These are phyloP conservation scores for Candida sojae DNA, from an alignment of 1,139 yeast species.

Conservation along the genomic window DNA sequence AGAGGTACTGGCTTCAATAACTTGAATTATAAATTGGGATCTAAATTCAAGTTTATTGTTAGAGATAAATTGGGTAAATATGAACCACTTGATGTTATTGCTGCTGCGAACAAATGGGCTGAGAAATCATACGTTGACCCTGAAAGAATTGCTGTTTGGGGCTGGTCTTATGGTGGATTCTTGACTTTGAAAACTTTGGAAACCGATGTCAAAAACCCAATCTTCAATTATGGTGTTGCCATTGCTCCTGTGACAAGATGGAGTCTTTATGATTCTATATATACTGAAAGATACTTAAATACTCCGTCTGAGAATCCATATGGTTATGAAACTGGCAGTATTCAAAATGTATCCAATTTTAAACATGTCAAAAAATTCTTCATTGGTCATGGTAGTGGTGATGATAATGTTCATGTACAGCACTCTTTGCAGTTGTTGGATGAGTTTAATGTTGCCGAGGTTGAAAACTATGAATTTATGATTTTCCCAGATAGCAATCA, in stretches of 20 bases:
- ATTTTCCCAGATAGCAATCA: slow-evolving; percentile 83
- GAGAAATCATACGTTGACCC: slow-evolving; percentile 56
- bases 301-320: slow-evolving; percentile 62
- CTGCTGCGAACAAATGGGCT: slow-evolving; percentile 65
- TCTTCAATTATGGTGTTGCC: slow-evolving; percentile 69
- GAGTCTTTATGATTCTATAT: slow-evolving; percentile 73
- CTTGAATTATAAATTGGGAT: slow-evolving; percentile 32
- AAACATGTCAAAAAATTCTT: slow-evolving; percentile 58
- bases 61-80: slow-evolving; percentile 66
- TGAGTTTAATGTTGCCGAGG: slow-evolving; percentile 52
- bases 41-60: slow-evolving; percentile 61
- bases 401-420: slow-evolving; percentile 81
- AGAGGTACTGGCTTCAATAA: slow-evolving; percentile 77
- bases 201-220: slow-evolving; percentile 55
- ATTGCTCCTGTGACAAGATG: slow-evolving; percentile 85
- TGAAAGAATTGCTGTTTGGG: slow-evolving; percentile 69
- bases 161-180: slow-evolving; percentile 85
- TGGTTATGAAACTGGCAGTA: slow-evolving; percentile 58
- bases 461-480: slow-evolving; percentile 73
- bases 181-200: slow-evolving; percentile 75
- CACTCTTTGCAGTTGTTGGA: slow-evolving; percentile 67
- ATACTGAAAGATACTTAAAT: slow-evolving; percentile 78
- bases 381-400: slow-evolving; percentile 80
- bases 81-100: slow-evolving; percentile 71
- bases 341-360: slow-evolving; percentile 50